A percentile compares a stretch with the other conserved stretches of the same genome.
Conservation (phyloP, 1,139 yeast genomes). For the Nakaseomyces sp. region DNA sequence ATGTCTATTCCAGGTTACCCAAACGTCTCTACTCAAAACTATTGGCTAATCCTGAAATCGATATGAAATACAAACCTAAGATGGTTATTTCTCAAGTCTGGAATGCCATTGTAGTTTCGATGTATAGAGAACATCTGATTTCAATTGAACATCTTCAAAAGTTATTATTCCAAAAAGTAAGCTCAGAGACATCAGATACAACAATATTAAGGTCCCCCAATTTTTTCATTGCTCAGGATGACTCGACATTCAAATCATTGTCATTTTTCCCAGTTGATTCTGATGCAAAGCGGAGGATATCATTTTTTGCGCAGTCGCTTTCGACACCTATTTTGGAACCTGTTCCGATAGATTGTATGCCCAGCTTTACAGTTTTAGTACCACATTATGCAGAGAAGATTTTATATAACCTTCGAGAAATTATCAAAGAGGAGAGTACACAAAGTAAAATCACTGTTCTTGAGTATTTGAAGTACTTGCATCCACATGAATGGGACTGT, state of each 20-base stretch:
- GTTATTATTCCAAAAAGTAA: slow-evolving; percentile 47
- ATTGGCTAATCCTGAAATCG: slow-evolving; percentile 44
- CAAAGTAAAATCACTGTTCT: slow-evolving; percentile 57
- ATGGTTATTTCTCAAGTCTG: slow-evolving; percentile 60
- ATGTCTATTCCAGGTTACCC: slow-evolving; percentile 65
- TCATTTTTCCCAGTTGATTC: slow-evolving; percentile 53
- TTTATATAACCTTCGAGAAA: slow-evolving; percentile 52
- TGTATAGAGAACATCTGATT: slow-evolving; percentile 72
- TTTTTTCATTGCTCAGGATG: slow-evolving; percentile 72
- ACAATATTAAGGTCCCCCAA: slow-evolving; percentile 48
- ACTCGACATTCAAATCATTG: slow-evolving; percentile 57
- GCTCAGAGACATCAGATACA: slow-evolving; percentile 32
- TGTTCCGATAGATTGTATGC: slow-evolving; percentile 63
- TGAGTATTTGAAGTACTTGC: slow-evolving; percentile 64
- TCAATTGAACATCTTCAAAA: slow-evolving; percentile 61
- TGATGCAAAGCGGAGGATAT: slow-evolving; percentile 73
- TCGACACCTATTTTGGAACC: slow-evolving; percentile 74
- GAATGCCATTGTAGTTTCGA: slow-evolving; percentile 68
- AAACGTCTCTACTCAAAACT: slow-evolving; percentile 62
- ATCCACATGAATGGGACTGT: slow-evolving; percentile 66
- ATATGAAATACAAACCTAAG: slow-evolving; percentile 41
- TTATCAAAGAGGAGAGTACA: slow-evolving; percentile 51
- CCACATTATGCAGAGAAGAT: slow-evolving; percentile 83
- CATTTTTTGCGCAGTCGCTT: slow-evolving; percentile 81
- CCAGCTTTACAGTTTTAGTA: slow-evolving; percentile 71